These are phyloP conservation scores for Leishmania arabica DNA, from an alignment of 208 protist species.

Conservation along the genomic window DNA sequence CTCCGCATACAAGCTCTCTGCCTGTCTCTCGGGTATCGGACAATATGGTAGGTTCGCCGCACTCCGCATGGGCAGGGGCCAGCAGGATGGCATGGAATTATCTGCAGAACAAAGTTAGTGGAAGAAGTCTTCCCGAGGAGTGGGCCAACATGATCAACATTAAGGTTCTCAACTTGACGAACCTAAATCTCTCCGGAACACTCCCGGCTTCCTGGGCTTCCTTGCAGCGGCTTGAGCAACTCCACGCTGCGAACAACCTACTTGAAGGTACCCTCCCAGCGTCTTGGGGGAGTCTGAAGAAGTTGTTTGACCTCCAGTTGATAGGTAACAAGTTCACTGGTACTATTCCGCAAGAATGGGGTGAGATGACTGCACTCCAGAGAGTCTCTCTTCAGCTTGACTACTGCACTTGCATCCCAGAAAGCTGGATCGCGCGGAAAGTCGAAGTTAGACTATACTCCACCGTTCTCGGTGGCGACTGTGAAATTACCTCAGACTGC, in stretches of 20 bases:
- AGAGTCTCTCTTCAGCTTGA: not conserved
- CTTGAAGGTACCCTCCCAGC: not conserved
- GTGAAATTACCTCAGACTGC: not conserved
- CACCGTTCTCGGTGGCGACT: not conserved
- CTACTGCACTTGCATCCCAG: constrained; percentile 1
- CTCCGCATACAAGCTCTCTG: not conserved
- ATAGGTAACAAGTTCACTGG: not conserved
- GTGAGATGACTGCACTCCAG: not conserved
- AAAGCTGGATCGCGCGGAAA: not conserved
- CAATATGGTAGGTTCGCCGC: not conserved
- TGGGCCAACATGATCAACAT: not conserved
- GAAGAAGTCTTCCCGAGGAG: not conserved
- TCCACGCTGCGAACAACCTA: not conserved
- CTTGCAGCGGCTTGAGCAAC: not conserved
- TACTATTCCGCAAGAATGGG: not conserved
- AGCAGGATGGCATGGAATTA: not conserved
- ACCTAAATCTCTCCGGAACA: not conserved
- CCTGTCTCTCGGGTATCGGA: not conserved
- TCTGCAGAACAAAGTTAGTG: not conserved
- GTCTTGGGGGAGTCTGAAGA: not conserved
- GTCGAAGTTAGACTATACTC: not conserved
- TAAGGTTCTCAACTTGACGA: constrained; percentile 2
- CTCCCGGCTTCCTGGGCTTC: not conserved
- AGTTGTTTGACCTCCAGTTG: not conserved
- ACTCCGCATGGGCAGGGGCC: not conserved